phyloP scores from a whole-genome alignment of 805 yeast species.

The Candida loeiensis region DNA sequence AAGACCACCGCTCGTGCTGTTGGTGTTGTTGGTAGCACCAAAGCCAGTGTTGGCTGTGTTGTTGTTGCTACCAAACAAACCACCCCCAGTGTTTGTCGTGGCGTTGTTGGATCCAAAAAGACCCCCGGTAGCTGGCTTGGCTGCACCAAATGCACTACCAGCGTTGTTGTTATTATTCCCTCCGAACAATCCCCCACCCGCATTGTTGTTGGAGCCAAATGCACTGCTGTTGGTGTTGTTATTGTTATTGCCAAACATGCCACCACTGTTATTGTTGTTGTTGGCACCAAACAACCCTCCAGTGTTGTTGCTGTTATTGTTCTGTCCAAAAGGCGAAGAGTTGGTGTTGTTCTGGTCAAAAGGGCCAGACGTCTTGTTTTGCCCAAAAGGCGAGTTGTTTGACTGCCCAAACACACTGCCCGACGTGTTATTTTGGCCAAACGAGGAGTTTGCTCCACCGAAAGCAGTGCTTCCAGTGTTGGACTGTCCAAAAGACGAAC shows the following conservation, averaged over 20 bases:
- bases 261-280: slow-evolving; percentile 16
- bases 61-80: slow-evolving; percentile 17
- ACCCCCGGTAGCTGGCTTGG: slow-evolving; percentile 20
- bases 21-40: slow-evolving; percentile 5
- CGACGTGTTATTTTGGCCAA: no score
- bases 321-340: slow-evolving; percentile 40
- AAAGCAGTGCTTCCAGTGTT: slow-evolving; percentile 19
- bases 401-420: slow-evolving; percentile 24
- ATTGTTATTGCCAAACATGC: slow-evolving; percentile 16
- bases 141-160: slow-evolving; percentile 36
- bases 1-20: slow-evolving; percentile 14
- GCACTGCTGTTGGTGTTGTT: no score
- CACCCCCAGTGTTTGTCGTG: slow-evolving; percentile 13
- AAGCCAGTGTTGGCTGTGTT: slow-evolving; percentile 14
- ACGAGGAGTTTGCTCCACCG: slow-evolving; percentile 16
- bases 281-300: slow-evolving; percentile 26
- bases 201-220: slow-evolving; percentile 1
- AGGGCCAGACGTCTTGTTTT: no score
- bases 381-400: slow-evolving; percentile 24
- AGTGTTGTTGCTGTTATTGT: slow-evolving; percentile 20
- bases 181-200: slow-evolving; percentile 27
- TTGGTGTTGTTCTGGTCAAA: slow-evolving; percentile 44
- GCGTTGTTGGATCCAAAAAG: slow-evolving; percentile 13
- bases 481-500: slow-evolving; percentile 4
- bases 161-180: slow-evolving; percentile 12